phyloP scores from a whole-genome alignment of 495 filamentous ascomycete genomes.

The Lasiosphaeria ovina region DNA sequence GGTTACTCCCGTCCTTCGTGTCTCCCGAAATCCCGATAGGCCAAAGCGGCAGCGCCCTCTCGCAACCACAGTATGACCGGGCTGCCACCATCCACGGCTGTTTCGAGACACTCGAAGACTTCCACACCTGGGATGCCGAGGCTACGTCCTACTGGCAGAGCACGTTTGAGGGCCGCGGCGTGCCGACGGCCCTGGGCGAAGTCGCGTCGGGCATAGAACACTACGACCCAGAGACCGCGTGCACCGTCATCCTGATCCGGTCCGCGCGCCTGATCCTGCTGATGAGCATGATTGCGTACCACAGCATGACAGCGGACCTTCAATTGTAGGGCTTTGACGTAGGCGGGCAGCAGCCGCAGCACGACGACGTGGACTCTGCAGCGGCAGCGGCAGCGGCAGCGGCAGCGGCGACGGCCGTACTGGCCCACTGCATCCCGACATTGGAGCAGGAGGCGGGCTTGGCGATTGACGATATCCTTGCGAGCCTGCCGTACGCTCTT shows the following conservation, averaged over 20 bases:
- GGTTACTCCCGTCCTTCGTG: neutral
- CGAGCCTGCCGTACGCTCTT: conserved; percentile 25
- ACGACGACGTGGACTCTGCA: too few species aligned
- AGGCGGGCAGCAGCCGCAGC: too few species aligned
- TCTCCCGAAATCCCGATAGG: too few species aligned
- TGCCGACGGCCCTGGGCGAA: conserved; percentile 23
- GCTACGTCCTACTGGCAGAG: conserved; percentile 23
- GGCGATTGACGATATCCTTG: conserved; percentile 25
- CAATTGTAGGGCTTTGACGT: too few species aligned
- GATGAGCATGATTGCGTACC: conserved; percentile 26
- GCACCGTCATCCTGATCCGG: conserved; percentile 25
- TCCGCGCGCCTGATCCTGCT: conserved; percentile 21
- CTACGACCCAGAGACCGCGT: conserved; percentile 25
- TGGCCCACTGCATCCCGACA: conserved; percentile 16
- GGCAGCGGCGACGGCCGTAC: neutral
- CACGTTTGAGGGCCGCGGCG: conserved; percentile 18
- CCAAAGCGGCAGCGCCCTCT: too few species aligned
- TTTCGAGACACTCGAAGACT: conserved; percentile 23
- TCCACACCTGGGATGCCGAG: conserved; percentile 24
- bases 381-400: too few species aligned
- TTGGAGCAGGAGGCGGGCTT: conserved; percentile 10
- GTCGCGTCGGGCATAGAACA: conserved; percentile 10
- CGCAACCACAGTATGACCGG: conserved; percentile 2
- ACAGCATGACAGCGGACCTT: conserved; percentile 5
- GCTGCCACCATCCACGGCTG: conserved; percentile 16